Base-by-base conservation (phyloP, 139 green algal genomes). In the Raphidocelis subcapitata region DNA sequence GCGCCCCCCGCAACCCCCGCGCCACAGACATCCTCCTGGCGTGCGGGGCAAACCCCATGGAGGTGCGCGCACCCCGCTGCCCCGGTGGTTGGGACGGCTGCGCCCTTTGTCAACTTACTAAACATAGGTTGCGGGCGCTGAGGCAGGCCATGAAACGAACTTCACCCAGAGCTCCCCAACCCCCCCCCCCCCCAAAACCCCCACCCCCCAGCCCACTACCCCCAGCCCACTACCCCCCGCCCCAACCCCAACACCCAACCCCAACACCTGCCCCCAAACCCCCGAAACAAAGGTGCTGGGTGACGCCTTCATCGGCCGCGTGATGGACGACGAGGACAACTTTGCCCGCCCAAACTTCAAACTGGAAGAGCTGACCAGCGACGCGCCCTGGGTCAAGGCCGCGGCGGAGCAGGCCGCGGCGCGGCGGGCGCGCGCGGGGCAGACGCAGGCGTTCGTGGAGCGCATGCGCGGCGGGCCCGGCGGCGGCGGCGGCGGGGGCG, bases 301-400 rank as follows among this genome's bases (percentile, higher is more conserved):
- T 15, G 92, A 97, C 78, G 92, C 85, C 1, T 97, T 97, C 77
- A 44, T 97, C 29, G 86, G 80, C 10, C 83, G 90, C 3, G 65
- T 96, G 0, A 85, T 90, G 67, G 92, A 97, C 77, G 87, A 96
- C 73, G 92, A 92, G 5, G 92, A 96, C 47, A 73, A 87, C 5
- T 97, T 96, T 67, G 72, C 84, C 32, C 81, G 92, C 0, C 36
- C 90, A 68, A 84, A 97, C 82, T 86, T 97, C 59, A 67, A 21
- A 0, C 32, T 88, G 21, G 26, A 36, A 16, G 89, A 96, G 56
- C 70, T 95, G 20, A 87, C 81, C 28, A 92, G 84, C 37, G 46
- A 28, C 23, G 89, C 90, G 14, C 36, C 73, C 0, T 95, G 90
- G 90, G 75, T 93, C 14, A 59, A 73, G 52, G 80, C 82, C 15